Conservation (phyloP, 176 grass and related monocot species). For the Oryza meyeriana region DNA sequence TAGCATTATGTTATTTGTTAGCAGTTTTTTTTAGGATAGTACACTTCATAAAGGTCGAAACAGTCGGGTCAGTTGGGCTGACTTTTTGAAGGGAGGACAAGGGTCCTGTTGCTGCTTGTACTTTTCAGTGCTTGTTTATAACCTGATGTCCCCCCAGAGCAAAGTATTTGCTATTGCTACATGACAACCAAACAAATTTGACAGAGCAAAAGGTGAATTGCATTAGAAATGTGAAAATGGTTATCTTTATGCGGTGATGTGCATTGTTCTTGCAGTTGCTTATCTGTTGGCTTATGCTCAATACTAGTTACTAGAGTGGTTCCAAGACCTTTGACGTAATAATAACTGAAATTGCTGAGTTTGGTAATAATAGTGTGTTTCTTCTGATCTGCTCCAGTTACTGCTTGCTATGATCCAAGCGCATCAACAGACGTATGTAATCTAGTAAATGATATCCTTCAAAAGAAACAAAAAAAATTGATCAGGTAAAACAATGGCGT, state of each 20-base stretch:
- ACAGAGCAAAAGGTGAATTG: neutral
- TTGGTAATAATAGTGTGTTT: neutral
- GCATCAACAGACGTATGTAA: neutral
- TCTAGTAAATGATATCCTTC: neutral
- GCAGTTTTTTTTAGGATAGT: slow-evolving; percentile 30
- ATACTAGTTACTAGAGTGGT: neutral
- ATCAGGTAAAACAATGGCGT: neutral
- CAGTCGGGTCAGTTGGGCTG: slow-evolving; percentile 66
- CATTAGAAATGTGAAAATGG: neutral
- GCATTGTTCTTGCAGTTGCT: neutral
- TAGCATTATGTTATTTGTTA: slow-evolving; percentile 46
- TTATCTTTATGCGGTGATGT: neutral
- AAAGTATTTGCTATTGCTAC: slow-evolving; percentile 6
- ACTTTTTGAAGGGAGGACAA: slow-evolving; percentile 58
- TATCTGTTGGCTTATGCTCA: neutral
- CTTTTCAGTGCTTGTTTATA: slow-evolving; percentile 48
- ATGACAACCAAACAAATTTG: slow-evolving; percentile 1
- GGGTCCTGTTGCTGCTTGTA: slow-evolving; percentile 46
- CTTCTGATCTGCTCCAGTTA: neutral
- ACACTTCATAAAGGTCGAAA: slow-evolving; percentile 42
- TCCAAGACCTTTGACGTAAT: neutral
- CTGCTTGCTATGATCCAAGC: neutral
- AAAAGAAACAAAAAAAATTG: neutral
- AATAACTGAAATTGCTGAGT: neutral
- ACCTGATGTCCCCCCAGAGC: slow-evolving; percentile 18